Percentiles rank a stretch among this genome's conserved stretches.
These are phyloP conservation scores for Aspergillus sp. DNA, from an alignment of 2,329 filamentous ascomycete species.

Conservation along the genomic window DNA sequence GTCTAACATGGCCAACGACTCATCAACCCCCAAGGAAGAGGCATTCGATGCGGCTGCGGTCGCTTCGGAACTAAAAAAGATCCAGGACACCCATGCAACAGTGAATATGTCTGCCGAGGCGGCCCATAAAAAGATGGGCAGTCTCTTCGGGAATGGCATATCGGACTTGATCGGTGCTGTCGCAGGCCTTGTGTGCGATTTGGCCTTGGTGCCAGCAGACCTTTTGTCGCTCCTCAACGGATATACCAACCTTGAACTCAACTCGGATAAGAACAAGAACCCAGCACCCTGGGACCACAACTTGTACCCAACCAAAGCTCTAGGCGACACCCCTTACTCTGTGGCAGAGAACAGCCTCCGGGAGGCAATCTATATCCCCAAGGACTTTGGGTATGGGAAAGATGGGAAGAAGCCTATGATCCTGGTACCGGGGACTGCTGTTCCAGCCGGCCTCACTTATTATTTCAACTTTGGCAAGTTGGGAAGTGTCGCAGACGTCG, in stretches of 20 bases:
- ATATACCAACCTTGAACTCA: conserved; percentile 10
- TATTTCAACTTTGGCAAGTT: conserved; percentile 48
- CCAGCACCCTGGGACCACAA: not conserved
- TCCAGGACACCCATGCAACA: too few species aligned
- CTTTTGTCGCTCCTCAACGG: conserved; percentile 10
- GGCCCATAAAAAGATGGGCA: too few species aligned
- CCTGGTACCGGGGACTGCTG: conserved; percentile 51
- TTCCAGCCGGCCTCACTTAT: conserved; percentile 44
- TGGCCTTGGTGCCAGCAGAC: conserved; percentile 11
- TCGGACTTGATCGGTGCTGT: too few species aligned
- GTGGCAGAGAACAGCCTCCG: conserved; percentile 44
- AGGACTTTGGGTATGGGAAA: conserved; percentile 43
- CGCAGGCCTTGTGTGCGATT: not conserved
- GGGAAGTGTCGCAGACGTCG: conserved; percentile 39
- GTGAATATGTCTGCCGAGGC: too few species aligned
- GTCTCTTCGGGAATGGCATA: too few species aligned
- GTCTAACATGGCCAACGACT: too few species aligned
- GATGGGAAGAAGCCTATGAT: conserved; percentile 42
- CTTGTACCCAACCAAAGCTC: conserved; percentile 14
- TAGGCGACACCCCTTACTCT: conserved; percentile 46
- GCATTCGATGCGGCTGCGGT: too few species aligned
- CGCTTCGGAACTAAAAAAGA: too few species aligned
- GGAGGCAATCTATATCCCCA: conserved; percentile 50
- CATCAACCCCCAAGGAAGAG: too few species aligned
- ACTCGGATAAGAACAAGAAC: conserved; percentile 13